Percentiles rank a stretch among this genome's conserved stretches.
Evolutionary conservation across 2,329 filamentous ascomycete genomes (phyloP).

Genomic region (Scedosporium apiospermum): DNA sequence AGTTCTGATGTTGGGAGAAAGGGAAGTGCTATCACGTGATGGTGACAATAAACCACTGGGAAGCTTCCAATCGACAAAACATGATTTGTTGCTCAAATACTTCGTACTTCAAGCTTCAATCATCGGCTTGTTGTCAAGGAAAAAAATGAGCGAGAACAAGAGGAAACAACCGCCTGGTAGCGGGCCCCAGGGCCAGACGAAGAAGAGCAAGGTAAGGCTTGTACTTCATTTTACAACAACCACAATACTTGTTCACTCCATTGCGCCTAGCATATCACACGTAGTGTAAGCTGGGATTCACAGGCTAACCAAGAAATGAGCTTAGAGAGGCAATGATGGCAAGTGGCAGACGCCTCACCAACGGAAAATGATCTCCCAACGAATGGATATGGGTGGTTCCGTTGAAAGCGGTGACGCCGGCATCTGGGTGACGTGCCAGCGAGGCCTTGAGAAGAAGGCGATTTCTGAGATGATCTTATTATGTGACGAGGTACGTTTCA

Average conservation of each 20-base stretch:
- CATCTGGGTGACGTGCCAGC: slow-evolving; percentile 70
- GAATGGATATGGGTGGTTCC: slow-evolving; percentile 29
- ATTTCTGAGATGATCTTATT: slow-evolving; percentile 56
- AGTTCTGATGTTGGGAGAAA: no score
- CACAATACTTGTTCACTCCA: background rate
- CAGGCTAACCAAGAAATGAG: background rate
- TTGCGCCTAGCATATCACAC: background rate
- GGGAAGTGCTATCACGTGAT: no score
- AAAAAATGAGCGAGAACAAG: slow-evolving; percentile 1
- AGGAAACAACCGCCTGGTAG: slow-evolving; percentile 16
- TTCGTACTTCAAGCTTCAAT: no score
- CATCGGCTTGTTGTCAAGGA: background rate
- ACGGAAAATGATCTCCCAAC: slow-evolving; percentile 34
- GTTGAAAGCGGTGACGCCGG: slow-evolving; percentile 62
- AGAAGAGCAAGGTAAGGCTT: slow-evolving; percentile 30
- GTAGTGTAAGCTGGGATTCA: background rate
- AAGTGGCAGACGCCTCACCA: slow-evolving; percentile 56
- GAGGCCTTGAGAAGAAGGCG: slow-evolving; percentile 61
- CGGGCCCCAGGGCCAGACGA: slow-evolving; percentile 17
- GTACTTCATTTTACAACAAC: background rate
- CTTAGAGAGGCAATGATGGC: slow-evolving; percentile 40
- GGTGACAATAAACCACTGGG: no score
- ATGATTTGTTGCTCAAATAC: no score
- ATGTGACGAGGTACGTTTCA: slow-evolving; percentile 50
- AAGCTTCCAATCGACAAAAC: no score